These are phyloP conservation scores for Eucalyptus lansdowneana DNA, from an alignment of 345 rosid species.

Conservation along the genomic window DNA sequence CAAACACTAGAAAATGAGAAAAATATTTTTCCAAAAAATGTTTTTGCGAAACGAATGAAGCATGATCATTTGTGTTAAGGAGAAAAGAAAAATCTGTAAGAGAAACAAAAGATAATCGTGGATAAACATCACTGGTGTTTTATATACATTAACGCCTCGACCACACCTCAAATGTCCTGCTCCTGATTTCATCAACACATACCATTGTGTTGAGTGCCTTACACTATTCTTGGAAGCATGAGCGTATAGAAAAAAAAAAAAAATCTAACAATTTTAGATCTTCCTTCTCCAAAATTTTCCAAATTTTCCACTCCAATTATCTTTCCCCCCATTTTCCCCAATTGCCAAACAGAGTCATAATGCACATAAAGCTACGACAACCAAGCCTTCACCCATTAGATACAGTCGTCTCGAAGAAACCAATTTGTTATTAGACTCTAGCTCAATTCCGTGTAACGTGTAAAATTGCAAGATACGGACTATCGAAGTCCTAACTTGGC, in stretches of 20 bases:
- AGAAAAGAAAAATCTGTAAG: too few species aligned
- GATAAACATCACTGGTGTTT: too few species aligned
- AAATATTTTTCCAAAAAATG: too few species aligned
- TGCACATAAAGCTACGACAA: neutral
- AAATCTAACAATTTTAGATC: neutral
- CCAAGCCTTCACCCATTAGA: neutral
- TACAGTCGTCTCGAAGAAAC: neutral
- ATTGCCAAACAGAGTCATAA: neutral
- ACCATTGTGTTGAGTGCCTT: too few species aligned
- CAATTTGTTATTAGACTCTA: neutral
- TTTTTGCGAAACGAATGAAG: fast-evolving
- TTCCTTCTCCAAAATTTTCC: neutral
- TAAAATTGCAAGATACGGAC: neutral
- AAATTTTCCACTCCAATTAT: neutral
- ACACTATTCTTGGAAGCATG: too few species aligned
- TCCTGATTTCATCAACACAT: too few species aligned
- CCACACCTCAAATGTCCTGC: too few species aligned
- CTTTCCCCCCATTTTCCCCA: neutral
- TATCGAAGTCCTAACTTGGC: neutral
- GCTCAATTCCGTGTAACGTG: neutral
- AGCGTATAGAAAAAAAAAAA: too few species aligned
- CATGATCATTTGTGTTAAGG: too few species aligned
- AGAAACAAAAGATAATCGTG: too few species aligned
- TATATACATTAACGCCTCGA: too few species aligned
- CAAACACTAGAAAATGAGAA: too few species aligned